Percentiles rank a stretch among this genome's conserved stretches.
These are phyloP conservation scores for Bombardia bombarda DNA, from an alignment of 495 filamentous ascomycete genomes.

Conservation along the genomic window DNA sequence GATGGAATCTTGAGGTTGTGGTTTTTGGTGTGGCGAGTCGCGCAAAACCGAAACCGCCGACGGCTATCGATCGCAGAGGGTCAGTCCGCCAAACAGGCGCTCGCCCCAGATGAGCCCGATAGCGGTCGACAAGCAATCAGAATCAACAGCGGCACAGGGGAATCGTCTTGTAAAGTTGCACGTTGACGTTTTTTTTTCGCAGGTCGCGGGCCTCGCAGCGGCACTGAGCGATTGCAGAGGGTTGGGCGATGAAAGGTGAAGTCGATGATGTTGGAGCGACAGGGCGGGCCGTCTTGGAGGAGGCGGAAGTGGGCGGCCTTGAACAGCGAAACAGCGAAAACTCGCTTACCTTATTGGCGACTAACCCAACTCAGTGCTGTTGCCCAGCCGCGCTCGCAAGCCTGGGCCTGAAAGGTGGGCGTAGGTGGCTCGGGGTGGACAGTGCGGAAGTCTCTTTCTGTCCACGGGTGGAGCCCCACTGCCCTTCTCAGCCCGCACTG, in stretches of 20 bases:
- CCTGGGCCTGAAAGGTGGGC: not conserved
- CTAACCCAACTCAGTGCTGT: too few species aligned
- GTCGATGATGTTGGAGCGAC: constrained; percentile 20
- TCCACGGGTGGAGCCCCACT: not conserved
- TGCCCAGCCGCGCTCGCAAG: too few species aligned
- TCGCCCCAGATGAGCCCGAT: constrained; percentile 11
- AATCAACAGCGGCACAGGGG: not conserved
- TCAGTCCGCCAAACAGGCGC: constrained; percentile 12
- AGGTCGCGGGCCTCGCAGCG: constrained; percentile 19
- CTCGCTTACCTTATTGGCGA: not conserved
- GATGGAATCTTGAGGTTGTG: too few species aligned
- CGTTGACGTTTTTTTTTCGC: constrained; percentile 6
- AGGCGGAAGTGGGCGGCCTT: constrained; percentile 4
- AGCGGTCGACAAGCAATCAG: constrained; percentile 10
- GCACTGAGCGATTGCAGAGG: constrained; percentile 20
- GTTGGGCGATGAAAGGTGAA: constrained; percentile 10
- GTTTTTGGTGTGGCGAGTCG: not conserved
- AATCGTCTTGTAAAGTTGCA: constrained; percentile 1
- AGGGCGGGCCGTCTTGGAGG: constrained; percentile 4
- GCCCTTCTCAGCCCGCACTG: not conserved
- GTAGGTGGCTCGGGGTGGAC: not conserved
- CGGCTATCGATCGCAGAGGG: constrained; percentile 15
- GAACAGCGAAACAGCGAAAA: not conserved
- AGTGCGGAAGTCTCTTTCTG: constrained; percentile 9
- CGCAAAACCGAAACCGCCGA: constrained; percentile 4